Evolutionary conservation across 345 rosid genomes (phyloP).

Genomic region (Eucalyptus caleyi): DNA sequence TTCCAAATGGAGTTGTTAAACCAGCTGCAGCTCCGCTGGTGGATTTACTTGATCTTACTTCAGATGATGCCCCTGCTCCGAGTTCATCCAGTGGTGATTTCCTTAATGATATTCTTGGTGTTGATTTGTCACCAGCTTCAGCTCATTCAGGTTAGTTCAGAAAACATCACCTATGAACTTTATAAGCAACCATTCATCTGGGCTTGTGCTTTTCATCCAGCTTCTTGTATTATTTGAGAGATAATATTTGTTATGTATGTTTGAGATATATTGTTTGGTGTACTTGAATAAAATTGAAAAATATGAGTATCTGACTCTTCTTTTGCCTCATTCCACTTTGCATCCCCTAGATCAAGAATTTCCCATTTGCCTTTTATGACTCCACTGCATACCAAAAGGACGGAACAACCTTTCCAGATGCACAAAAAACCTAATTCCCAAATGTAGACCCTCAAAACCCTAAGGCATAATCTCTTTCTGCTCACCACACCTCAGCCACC

Average conservation of each 20-base stretch:
- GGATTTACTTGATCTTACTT: constrained; percentile 75
- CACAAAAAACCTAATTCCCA: not conserved
- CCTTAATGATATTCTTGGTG: constrained; percentile 90
- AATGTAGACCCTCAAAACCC: not conserved
- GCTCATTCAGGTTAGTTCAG: constrained; percentile 50
- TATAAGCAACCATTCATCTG: not conserved
- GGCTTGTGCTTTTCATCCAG: not conserved
- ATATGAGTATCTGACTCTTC: not conserved
- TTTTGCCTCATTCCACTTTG: not conserved
- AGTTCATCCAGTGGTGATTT: constrained; percentile 77
- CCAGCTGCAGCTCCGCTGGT: constrained; percentile 66
- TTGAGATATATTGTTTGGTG: not conserved
- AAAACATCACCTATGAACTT: not conserved
- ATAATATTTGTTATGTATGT: not conserved
- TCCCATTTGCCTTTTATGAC: not conserved
- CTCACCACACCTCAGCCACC: not conserved
- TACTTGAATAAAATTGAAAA: not conserved
- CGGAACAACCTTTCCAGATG: not conserved
- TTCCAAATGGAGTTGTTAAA: constrained; percentile 85
- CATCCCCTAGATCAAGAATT: not conserved
- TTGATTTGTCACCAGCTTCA: constrained; percentile 52
- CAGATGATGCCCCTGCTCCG: constrained; percentile 71
- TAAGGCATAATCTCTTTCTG: not conserved
- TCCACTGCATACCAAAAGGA: not conserved
- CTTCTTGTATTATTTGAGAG: not conserved